These are phyloP conservation scores for Ophiocordyceps sinensis DNA, from an alignment of 2,329 filamentous ascomycete species.

Conservation along the genomic window DNA sequence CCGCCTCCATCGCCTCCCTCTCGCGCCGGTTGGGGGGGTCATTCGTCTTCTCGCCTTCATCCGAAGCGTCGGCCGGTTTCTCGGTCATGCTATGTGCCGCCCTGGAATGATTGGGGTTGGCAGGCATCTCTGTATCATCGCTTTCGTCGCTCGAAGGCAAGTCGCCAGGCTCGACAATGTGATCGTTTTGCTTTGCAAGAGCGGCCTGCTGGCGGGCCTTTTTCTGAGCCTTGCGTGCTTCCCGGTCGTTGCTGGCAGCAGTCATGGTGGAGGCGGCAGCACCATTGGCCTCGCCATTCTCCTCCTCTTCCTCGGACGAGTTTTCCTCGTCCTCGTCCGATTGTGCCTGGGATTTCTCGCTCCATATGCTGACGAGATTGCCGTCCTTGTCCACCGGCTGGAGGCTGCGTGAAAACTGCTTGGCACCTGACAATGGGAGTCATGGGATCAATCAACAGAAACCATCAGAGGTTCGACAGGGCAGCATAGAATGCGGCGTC, in stretches of 20 bases:
- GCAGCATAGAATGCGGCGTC: neutral
- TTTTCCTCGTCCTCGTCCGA: constrained; percentile 38
- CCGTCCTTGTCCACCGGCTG: constrained; percentile 80
- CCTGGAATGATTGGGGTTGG: constrained; percentile 85
- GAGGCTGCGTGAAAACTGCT: constrained; percentile 87
- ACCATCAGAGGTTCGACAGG: neutral
- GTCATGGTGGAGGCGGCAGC: constrained; percentile 9
- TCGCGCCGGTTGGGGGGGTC: constrained; percentile 35
- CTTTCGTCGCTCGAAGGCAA: constrained; percentile 58
- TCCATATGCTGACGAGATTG: constrained; percentile 82
- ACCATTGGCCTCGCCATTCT: constrained; percentile 30
- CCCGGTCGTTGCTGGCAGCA: constrained; percentile 48
- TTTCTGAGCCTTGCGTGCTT: constrained; percentile 74
- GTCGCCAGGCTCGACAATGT: constrained; percentile 68
- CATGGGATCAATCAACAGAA: neutral
- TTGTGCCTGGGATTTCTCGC: constrained; percentile 35
- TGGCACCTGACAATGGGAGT: constrained; percentile 51
- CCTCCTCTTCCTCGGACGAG: constrained; percentile 35
- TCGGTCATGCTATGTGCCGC: constrained; percentile 46
- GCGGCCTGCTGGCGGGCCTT: constrained; percentile 88
- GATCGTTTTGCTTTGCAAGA: constrained; percentile 58
- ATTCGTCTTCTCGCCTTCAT: constrained; percentile 40
- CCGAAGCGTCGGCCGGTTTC: constrained; percentile 34
- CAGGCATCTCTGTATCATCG: constrained; percentile 52
- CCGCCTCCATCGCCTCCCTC: constrained; percentile 67